Evolutionary conservation across 2,329 filamentous ascomycete genomes (phyloP), one percentile per base, ranked within the genome.

Genomic region (Talaromyces sp.): DNA sequence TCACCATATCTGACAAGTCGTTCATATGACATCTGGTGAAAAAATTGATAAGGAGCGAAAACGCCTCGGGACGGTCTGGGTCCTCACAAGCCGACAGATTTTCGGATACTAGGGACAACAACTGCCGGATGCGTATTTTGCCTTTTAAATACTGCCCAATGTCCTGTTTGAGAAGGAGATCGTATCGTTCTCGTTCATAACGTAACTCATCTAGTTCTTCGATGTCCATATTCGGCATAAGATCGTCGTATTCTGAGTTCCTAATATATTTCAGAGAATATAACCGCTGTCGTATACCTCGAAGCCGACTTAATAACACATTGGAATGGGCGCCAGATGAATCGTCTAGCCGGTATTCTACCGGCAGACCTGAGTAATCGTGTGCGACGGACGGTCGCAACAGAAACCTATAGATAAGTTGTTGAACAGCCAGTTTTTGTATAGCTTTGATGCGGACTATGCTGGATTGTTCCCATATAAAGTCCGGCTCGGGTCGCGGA

Each of bases 311-410:
- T 29, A 80, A 68, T 43, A 80, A 70, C 3, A 74, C 71, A 13
- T 71, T 61, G 22, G 74, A 69, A 58, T 75, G 73, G 13, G 77
- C 67, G 40, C 72, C 68, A 2, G 75, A 76, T 5, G 72, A 61
- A 1, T 73, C 65, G 59, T 77, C 76, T 5, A 71, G 62, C 1
- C 65, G 64, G 61, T 78, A 76, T 15, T 73, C 72, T 68, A 75
- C 73, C 27, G 69, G 70, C 5, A 77, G 56, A 5, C 76, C 76
- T 6, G 69, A 69, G 58, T 80, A 80, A 31, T 72, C 72, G 64
- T 79, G 78, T 2, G 77, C 77, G 38, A 80, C 72, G 6, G 71
- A 70, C 11, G 78, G 78, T 10, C 78, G 76, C 19, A 80, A 69
- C 31, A 80, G 60, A 45, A 80, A 67, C 13, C 76, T 72, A 49